Evolutionary conservation across 164 flowering plant species (phyloP).

Genomic region (Piper longum): DNA sequence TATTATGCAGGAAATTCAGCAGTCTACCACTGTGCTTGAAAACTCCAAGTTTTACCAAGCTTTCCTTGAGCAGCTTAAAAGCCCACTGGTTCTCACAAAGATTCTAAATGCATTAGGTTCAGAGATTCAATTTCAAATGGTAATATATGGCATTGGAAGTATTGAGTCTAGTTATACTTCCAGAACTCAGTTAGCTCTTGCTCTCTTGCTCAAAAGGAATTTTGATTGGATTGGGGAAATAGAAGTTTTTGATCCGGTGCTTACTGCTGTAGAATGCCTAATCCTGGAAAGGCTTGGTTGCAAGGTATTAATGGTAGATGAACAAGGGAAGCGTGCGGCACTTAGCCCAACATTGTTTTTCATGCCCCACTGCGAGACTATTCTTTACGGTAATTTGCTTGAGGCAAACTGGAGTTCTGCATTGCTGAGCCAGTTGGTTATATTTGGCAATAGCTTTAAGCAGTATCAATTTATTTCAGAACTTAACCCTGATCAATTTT

Average conservation of each 20-base stretch:
- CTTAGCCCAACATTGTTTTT: constrained; percentile 54
- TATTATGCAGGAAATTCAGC: constrained; percentile 43
- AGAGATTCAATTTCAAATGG: constrained; percentile 50
- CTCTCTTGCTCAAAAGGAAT: constrained; percentile 48
- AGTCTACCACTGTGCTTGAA: constrained; percentile 35
- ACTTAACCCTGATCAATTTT: constrained; percentile 19
- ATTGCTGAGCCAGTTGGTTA: constrained; percentile 24
- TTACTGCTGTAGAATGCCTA: constrained; percentile 46
- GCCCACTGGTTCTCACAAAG: constrained; percentile 12
- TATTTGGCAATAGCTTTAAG: constrained; percentile 75
- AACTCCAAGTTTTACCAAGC: constrained; percentile 33
- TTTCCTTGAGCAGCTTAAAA: constrained; percentile 37
- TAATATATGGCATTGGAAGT: constrained; percentile 87
- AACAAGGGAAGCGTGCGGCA: constrained; percentile 51
- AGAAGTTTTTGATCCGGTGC: constrained; percentile 74
- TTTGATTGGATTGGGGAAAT: constrained; percentile 60
- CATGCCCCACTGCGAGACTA: constrained; percentile 92
- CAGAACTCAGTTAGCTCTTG: constrained; percentile 60
- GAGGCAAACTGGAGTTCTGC: constrained; percentile 15
- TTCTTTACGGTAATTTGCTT: constrained; percentile 64
- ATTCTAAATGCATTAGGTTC: constrained; percentile 35
- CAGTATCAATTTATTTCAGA: constrained; percentile 23
- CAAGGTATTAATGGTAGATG: constrained; percentile 46
- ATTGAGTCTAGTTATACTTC: constrained; percentile 59
- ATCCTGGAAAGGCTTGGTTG: constrained; percentile 55